phyloP scores from a whole-genome alignment of 768 basidiomycete species.

The Suillus subaureus region DNA sequence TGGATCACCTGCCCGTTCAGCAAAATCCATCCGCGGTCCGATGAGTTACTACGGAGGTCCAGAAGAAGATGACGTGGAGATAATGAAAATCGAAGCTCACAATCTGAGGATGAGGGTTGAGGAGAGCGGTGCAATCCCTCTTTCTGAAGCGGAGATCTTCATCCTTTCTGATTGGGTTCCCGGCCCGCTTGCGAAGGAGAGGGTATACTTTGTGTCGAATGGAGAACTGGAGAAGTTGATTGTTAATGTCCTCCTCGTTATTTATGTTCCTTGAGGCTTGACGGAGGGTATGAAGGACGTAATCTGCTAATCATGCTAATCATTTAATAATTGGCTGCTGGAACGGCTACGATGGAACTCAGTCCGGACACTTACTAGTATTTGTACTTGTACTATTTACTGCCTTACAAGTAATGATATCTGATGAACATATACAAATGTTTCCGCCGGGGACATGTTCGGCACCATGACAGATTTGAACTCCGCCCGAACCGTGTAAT shows the following conservation, averaged over 20 bases:
- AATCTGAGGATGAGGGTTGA: constrained; percentile 58
- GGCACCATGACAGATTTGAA: constrained; percentile 11
- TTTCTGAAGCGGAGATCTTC: constrained; percentile 64
- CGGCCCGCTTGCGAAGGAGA: constrained; percentile 57
- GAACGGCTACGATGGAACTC: background rate
- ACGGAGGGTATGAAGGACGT: background rate
- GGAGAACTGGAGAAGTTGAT: constrained; percentile 73
- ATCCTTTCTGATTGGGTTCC: constrained; percentile 57
- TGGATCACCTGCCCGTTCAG: constrained; percentile 24
- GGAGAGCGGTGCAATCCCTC: constrained; percentile 65
- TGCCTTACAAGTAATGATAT: constrained; percentile 4
- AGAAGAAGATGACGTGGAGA: constrained; percentile 39
- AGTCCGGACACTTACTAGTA: background rate
- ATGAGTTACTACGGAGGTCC: constrained; percentile 48
- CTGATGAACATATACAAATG: background rate
- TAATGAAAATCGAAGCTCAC: constrained; percentile 29
- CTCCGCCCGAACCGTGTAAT: constrained; percentile 26
- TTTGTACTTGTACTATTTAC: constrained; percentile 10
- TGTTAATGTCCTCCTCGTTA: constrained; percentile 74
- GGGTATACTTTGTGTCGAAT: constrained; percentile 67
- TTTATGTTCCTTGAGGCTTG: constrained; percentile 57
- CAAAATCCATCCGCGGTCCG: constrained; percentile 42
- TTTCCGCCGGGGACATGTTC: background rate
- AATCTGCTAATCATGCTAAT: constrained; percentile 8
- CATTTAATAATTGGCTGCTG: constrained; percentile 7